Evolutionary conservation across 2,329 filamentous ascomycete genomes (phyloP), one percentile per base, ranked within the genome.

Genomic region (Eutypella sp.): DNA sequence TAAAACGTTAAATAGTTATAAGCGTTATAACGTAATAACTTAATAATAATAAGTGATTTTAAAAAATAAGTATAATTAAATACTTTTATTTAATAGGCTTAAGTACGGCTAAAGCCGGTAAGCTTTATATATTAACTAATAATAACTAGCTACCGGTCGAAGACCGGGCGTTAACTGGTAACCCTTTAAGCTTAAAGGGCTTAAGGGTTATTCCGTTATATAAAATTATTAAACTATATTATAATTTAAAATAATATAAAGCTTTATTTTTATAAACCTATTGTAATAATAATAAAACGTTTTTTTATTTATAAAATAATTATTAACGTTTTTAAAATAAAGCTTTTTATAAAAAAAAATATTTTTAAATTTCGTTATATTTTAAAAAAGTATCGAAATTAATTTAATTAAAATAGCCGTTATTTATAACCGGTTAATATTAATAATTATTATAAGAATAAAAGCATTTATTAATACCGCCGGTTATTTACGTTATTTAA

Each of bases 321-420:
- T 19, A 15, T 20, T 25, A 27, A 18, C 15, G 19, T 40, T 36
- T 9, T 43, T 33, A 33, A 20, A 37, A 11, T 43, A 34, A 19
- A 9, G 6, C 23, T 43, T 19, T 36, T 43, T 43, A 43, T 43
- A 43, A 42, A 42, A 29, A 29, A 29, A 29, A 29, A 13, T 29
- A 29, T 29, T 29, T 29, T 13, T 29, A 8, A 29, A 29, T 7
- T 29, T 25, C 13, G 7, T 29, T 36, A 43, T 29, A 7, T 34
- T 34, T 19, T 23, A n/a, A 7, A 29, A 29, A 27, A 42, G 31
- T 11, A 31, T 42, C 27, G 25, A 29, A 29, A 29, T 29, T 8
- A 29, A 29, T 29, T 29, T 29, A 29, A 27, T 33, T 7, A 29
- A 27, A 42, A 29, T 29, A 10, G 31, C n/a, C 20, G n/a, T 42